These are phyloP conservation scores for Paxillus ammoniavirescens DNA, from an alignment of 768 basidiomycete genomes.

Conservation along the genomic window DNA sequence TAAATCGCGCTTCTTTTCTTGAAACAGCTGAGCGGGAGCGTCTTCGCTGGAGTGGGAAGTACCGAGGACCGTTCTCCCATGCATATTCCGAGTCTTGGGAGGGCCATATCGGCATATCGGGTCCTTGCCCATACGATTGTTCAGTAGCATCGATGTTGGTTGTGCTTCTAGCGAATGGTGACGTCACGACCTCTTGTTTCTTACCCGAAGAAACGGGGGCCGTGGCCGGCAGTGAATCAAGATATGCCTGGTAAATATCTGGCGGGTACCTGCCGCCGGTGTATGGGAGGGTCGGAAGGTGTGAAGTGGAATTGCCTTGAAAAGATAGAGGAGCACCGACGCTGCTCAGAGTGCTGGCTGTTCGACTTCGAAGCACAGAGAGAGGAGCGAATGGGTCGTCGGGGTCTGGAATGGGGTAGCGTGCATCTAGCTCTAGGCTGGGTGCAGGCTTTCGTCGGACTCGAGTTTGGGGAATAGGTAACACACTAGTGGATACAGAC, in stretches of 20 bases:
- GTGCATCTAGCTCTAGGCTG: constrained; percentile 44
- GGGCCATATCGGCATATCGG: constrained; percentile 13
- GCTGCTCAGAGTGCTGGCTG: constrained; percentile 40
- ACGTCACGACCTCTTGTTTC: constrained; percentile 11
- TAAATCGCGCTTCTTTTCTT: constrained; percentile 29
- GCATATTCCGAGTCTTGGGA: constrained; percentile 3
- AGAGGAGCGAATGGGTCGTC: constrained; percentile 70
- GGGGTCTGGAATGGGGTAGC: constrained; percentile 69
- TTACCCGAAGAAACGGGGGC: constrained; percentile 11
- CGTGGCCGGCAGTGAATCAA: constrained; percentile 8
- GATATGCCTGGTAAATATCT: constrained; percentile 30
- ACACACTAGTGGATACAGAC: constrained; percentile 28
- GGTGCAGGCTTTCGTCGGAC: constrained; percentile 58
- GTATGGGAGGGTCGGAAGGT: constrained; percentile 31
- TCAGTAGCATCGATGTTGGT: constrained; percentile 15
- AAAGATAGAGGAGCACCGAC: constrained; percentile 28
- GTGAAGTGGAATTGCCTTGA: constrained; percentile 28
- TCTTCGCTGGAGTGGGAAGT: constrained; percentile 29
- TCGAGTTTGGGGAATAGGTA: constrained; percentile 23
- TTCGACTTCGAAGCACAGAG: constrained; percentile 59
- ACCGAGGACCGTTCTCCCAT: constrained; percentile 6
- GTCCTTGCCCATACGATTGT: constrained; percentile 1
- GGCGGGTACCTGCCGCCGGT: constrained; percentile 32
- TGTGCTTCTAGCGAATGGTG: constrained; percentile 23
- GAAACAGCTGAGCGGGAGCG: constrained; percentile 34